Base-by-base conservation (phyloP, 495 filamentous ascomycete genomes). In the Neurospora cerealis region DNA sequence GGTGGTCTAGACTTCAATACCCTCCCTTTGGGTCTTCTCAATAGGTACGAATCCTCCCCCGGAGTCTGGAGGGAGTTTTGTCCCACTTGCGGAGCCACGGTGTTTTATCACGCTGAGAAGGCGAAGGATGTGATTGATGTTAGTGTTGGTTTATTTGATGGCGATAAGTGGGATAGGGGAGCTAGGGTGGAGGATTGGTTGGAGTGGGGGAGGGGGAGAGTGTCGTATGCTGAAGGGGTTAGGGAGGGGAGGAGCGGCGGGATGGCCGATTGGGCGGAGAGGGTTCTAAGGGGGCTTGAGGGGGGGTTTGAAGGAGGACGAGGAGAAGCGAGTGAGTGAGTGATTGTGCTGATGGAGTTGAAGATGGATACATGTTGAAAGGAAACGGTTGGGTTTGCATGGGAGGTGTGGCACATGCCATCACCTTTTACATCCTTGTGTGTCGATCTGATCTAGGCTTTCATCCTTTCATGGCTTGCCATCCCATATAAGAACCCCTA, bases 1-100 rank as follows among this genome's bases (percentile, higher is more conserved):
- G 3, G 78, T 75, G 79, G 80, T 0, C 79, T 89, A 5, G 79
- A 84, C 34, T 90, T 88, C 73, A 60, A 70, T 11, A 70, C 74
- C 24, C 72, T 79, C 8, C 86, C 86, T 5, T 86, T 83, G 2
- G 37, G n/a, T 7, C 11, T 66, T 28, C 80, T 92, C 77, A 84
- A 81, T 72, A 80, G 73, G 28, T 90, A 91, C 78, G 77, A 81
- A 8, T 90, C 88, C 75, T 88, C 88, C 3, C 79, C 84, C 0
- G 83, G 83, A 2, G 86, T 89, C 3, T 83, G 83, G 48, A 83
- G 91, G n/a, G 87, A 91, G 70, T 93, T 92, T 77, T 93, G 91
- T 77, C 75, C 79, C 1, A 75, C 70, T 5, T 93, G 92, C 77
- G 91, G 91, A 2, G 91, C 91, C 1, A 91, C 86, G 0, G 85